These are phyloP conservation scores for Phytophthora melonis DNA, from an alignment of 352 stramenopile species.

Conservation along the genomic window DNA sequence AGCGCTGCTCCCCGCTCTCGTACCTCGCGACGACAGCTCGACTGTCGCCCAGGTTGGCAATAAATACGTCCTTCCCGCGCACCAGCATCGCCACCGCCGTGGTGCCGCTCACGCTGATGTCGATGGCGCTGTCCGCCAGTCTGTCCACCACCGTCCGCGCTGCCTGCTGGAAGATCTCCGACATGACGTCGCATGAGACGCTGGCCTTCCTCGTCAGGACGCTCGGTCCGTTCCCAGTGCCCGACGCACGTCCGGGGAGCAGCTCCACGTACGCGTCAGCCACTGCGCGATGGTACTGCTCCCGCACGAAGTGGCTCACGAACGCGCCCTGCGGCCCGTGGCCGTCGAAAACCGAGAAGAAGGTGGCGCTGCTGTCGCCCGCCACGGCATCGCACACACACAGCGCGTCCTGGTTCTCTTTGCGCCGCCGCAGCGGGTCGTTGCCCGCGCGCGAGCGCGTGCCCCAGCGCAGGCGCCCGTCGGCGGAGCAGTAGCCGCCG, in stretches of 20 bases:
- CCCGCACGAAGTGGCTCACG: conserved; percentile 78
- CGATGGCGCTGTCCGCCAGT: conserved; percentile 60
- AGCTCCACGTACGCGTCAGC: conserved; percentile 52
- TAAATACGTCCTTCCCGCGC: conserved; percentile 65
- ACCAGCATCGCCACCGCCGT: conserved; percentile 77
- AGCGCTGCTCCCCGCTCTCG: conserved; percentile 40
- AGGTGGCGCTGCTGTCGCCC: conserved; percentile 54
- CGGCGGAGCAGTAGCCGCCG: conserved; percentile 60
- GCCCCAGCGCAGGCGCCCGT: conserved; percentile 63
- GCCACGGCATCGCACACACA: conserved; percentile 65
- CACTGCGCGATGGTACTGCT: conserved; percentile 68
- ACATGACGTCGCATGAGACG: conserved; percentile 53
- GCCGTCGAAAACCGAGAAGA: conserved; percentile 84
- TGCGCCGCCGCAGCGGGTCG: conserved; percentile 78
- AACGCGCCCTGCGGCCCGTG: conserved; percentile 80
- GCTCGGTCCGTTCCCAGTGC: background rate
- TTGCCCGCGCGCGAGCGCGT: conserved; percentile 67
- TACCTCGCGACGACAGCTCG: conserved; percentile 67
- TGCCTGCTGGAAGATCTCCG: conserved; percentile 64
- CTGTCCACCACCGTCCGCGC: conserved; percentile 48
- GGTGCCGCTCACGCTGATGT: conserved; percentile 83
- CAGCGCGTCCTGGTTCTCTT: conserved; percentile 87
- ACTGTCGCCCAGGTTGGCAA: conserved; percentile 82
- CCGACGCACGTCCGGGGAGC: conserved; percentile 16
- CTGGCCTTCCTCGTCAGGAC: conserved; percentile 14